These are phyloP conservation scores for Chernovozyma sophiae-reginae DNA, from an alignment of 1,139 yeast species.

Conservation along the genomic window DNA sequence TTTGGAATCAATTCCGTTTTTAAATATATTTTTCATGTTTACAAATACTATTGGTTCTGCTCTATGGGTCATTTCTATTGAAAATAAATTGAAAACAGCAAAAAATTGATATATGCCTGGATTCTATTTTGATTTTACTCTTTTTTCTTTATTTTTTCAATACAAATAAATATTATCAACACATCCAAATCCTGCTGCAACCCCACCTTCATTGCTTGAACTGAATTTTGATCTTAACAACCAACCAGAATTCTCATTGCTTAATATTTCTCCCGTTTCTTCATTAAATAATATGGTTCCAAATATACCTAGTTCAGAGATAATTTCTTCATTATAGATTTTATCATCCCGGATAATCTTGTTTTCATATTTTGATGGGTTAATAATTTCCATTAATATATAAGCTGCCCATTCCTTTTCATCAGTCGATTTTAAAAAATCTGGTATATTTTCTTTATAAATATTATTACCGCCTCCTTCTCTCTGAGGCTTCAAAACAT, in stretches of 20 bases:
- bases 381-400: conserved; percentile 88
- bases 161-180: conserved; percentile 69
- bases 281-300: conserved; percentile 80
- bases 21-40: conserved; percentile 58
- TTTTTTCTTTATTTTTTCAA: too few relatives aligned
- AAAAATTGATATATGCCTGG: too few relatives aligned
- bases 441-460: conserved; percentile 80
- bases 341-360: conserved; percentile 66
- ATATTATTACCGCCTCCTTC: conserved; percentile 96
- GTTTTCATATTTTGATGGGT: conserved; percentile 66
- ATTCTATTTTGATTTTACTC: too few relatives aligned
- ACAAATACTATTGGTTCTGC: conserved; percentile 73
- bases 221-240: conserved; percentile 84
- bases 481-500: conserved; percentile 91
- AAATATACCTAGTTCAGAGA: conserved; percentile 88
- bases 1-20: conserved; percentile 57
- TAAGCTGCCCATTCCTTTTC: conserved; percentile 84
- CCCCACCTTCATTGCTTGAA: conserved; percentile 93
- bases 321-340: conserved; percentile 60
- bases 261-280: conserved; percentile 47
- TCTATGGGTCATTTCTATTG: conserved; percentile 53
- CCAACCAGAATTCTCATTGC: conserved; percentile 77
- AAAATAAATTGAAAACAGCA: conserved; percentile 6
- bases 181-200: conserved; percentile 98
- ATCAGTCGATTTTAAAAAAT: conserved; percentile 56